Percentiles rank a stretch among this genome's conserved stretches.
Evolutionary conservation across 2,329 filamentous ascomycete species (phyloP).

Genomic region (Chaetomiaceae sp.): DNA sequence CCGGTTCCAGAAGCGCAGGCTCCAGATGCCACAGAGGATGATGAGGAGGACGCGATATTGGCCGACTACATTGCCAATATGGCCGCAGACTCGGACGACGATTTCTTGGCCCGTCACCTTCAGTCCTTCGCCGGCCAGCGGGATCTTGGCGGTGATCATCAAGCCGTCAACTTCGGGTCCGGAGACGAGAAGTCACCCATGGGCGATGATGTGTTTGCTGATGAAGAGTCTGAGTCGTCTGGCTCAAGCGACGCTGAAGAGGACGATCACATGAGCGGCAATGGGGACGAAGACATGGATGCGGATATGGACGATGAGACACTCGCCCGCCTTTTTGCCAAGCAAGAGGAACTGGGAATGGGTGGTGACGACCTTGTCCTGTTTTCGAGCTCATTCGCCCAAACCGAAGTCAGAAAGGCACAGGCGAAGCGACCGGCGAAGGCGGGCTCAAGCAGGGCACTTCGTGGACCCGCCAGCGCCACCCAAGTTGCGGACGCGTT

Average conservation of each 20-base stretch:
- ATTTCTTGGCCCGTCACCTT: constrained; percentile 20
- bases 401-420: constrained; percentile 21
- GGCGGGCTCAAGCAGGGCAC: constrained; percentile 20
- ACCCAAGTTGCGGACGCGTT: constrained; percentile 45
- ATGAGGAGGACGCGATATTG: constrained; percentile 49
- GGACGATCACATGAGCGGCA: constrained; percentile 26
- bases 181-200: constrained; percentile 36
- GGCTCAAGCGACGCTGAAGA: constrained; percentile 11
- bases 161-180: constrained; percentile 33
- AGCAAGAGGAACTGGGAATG: constrained; percentile 61
- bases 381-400: constrained; percentile 45
- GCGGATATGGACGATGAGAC: constrained; percentile 62
- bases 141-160: constrained; percentile 43
- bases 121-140: constrained; percentile 31
- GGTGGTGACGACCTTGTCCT: constrained; percentile 55
- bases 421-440: constrained; percentile 1
- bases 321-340: constrained; percentile 56
- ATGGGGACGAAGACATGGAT: constrained; percentile 42
- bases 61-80: constrained; percentile 71
- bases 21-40: constrained; percentile 29
- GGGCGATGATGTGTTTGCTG: constrained; percentile 35
- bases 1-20: background rate
- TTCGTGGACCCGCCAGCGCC: constrained; percentile 36
- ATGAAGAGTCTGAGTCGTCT: background rate
- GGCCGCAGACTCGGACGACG: constrained; percentile 38